Percentiles rank a stretch among this genome's conserved stretches.
These are phyloP conservation scores for Oryza longistaminata DNA, from an alignment of 176 grass and related monocot genomes.

Conservation along the genomic window DNA sequence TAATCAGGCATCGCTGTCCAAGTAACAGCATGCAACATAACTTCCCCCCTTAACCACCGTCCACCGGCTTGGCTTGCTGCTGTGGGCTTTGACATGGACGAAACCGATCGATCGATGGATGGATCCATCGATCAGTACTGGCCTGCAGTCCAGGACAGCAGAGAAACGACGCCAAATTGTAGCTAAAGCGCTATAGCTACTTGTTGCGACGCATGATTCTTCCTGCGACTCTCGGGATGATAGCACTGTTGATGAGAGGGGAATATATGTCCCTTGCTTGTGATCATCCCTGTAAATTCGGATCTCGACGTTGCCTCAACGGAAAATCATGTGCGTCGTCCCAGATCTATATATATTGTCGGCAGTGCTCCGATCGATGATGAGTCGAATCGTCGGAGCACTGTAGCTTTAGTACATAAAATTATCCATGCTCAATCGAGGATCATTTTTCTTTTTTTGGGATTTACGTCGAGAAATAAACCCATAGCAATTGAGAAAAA, in stretches of 20 bases:
- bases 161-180: neutral
- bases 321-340: neutral
- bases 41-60: conserved; percentile 17
- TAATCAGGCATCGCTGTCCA: neutral
- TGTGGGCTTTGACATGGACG: conserved; percentile 7
- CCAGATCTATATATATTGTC: neutral
- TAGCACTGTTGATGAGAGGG: conserved; percentile 13
- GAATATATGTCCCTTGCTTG: conserved; percentile 34
- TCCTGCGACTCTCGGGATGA: conserved; percentile 17
- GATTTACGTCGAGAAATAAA: neutral
- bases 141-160: neutral
- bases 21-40: conserved; percentile 11
- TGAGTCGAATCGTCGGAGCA: neutral
- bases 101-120: neutral
- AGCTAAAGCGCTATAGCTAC: neutral
- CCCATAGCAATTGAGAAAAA: no score
- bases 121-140: neutral
- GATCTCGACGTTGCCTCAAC: neutral
- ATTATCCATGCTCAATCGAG: neutral
- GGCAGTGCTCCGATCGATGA: no score
- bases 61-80: conserved; percentile 6
- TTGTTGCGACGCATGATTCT: neutral
- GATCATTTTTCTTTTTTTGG: neutral
- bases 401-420: neutral
- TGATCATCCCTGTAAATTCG: neutral